These are phyloP conservation scores for Gymnopus androsaceus DNA, from an alignment of 1,284 basidiomycete species.

Conservation along the genomic window DNA sequence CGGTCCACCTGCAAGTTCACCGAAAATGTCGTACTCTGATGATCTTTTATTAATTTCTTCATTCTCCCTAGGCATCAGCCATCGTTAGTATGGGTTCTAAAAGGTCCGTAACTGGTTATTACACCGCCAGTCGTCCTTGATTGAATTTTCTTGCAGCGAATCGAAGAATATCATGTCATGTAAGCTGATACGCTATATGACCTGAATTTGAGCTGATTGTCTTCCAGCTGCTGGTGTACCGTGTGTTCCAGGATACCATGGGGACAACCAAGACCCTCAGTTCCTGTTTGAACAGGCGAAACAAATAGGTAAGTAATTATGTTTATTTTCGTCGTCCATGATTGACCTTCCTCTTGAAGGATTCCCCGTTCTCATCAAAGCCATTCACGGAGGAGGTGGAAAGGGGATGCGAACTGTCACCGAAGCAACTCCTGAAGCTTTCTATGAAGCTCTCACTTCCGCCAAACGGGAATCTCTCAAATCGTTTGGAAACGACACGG, in stretches of 20 bases:
- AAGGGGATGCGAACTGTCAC: slow-evolving; percentile 96
- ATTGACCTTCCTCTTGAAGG: neutral
- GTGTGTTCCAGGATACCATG: slow-evolving; percentile 92
- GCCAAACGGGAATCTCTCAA: slow-evolving; percentile 88
- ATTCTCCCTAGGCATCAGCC: too few relatives aligned
- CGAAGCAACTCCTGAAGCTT: slow-evolving; percentile 64
- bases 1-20: slow-evolving; percentile 88
- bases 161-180: slow-evolving; percentile 91
- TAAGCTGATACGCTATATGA: slow-evolving; percentile 32
- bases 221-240: slow-evolving; percentile 80
- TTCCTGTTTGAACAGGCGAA: slow-evolving; percentile 68
- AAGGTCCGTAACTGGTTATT: slow-evolving; percentile 47
- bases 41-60: too few relatives aligned
- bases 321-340: slow-evolving; percentile 12
- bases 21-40: too few relatives aligned
- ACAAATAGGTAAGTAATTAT: slow-evolving; percentile 58
- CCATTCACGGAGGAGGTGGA: slow-evolving; percentile 94
- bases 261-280: slow-evolving; percentile 67
- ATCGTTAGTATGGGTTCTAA: slow-evolving; percentile 95
- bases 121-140: slow-evolving; percentile 16
- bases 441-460: slow-evolving; percentile 77
- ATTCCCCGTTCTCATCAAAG: slow-evolving; percentile 94
- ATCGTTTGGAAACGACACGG: slow-evolving; percentile 83
- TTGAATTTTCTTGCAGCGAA: slow-evolving; percentile 48
- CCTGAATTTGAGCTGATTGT: neutral